phyloP scores from a whole-genome alignment of 73 alveolate species.

The Paramecium caudatum region DNA sequence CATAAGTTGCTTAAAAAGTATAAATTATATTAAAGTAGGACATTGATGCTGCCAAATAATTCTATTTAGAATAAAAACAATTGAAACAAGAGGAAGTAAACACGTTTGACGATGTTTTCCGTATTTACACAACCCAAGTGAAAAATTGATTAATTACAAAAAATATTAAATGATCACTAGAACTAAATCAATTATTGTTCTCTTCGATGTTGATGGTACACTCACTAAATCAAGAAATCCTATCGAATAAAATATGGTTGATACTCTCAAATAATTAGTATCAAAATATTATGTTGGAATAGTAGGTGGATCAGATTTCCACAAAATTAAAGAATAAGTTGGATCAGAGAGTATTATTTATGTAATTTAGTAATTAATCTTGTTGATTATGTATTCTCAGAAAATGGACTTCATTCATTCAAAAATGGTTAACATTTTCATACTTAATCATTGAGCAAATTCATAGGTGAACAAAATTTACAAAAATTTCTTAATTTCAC shows the following conservation, averaged over 20 bases:
- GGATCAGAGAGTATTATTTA: slow-evolving; percentile 78
- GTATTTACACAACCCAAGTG: slow-evolving; percentile 44
- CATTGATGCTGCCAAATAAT: slow-evolving; percentile 58
- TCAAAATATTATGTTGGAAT: slow-evolving; percentile 88
- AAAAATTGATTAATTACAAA: slow-evolving; percentile 41
- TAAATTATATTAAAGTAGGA: background rate
- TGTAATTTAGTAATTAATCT: slow-evolving; percentile 52
- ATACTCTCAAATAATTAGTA: slow-evolving; percentile 79
- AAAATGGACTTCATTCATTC: slow-evolving; percentile 90
- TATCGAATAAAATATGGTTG: slow-evolving; percentile 89
- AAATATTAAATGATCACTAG: slow-evolving; percentile 73
- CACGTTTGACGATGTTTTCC: slow-evolving; percentile 66
- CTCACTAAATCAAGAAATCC: slow-evolving; percentile 90
- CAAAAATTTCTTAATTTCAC: slow-evolving; percentile 91
- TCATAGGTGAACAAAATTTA: slow-evolving; percentile 86
- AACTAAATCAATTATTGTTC: slow-evolving; percentile 73
- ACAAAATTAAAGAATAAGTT: slow-evolving; percentile 88
- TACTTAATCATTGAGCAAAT: slow-evolving; percentile 79
- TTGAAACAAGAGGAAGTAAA: slow-evolving; percentile 42
- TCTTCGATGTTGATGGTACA: slow-evolving; percentile 98
- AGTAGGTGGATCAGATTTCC: slow-evolving; percentile 97
- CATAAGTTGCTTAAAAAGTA: slow-evolving; percentile 24
- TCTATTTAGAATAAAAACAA: slow-evolving; percentile 47
- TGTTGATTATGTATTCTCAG: slow-evolving; percentile 89
- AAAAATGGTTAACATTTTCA: slow-evolving; percentile 83